phyloP scores from a whole-genome alignment of 768 basidiomycete species.

The Mrakia gelida region DNA sequence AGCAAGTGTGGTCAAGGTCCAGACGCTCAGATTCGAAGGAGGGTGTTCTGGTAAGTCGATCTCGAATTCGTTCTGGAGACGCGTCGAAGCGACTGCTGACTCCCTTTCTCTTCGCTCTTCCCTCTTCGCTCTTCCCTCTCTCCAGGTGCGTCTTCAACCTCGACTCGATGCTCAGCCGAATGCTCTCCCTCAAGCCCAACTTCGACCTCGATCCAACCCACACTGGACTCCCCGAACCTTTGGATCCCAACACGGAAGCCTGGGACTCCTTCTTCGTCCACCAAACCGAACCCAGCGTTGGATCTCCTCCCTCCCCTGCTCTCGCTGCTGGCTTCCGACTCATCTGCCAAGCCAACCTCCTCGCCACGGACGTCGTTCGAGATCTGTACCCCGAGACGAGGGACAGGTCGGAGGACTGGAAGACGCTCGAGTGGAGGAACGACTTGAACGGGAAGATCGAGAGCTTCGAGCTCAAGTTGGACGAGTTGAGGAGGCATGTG shows the following conservation, averaged over 20 bases:
- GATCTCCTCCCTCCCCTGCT: not conserved
- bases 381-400: constrained; percentile 18
- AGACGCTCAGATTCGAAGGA: constrained; percentile 3
- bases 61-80: not conserved
- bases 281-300: not conserved
- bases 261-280: constrained; percentile 1
- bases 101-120: not conserved
- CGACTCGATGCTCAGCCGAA: constrained; percentile 6
- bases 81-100: not conserved
- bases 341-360: constrained; percentile 7
- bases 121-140: not conserved
- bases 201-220: not conserved
- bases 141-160: constrained; percentile 21
- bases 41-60: constrained; percentile 15
- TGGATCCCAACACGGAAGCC: not conserved
- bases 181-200: constrained; percentile 14
- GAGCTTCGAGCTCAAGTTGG: not conserved
- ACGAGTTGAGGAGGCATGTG: not conserved
- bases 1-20: constrained; percentile 11
- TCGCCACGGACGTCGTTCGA: not conserved
- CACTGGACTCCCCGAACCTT: not conserved
- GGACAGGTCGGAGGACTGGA: constrained; percentile 24
- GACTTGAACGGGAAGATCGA: not conserved
- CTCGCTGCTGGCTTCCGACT: not conserved
- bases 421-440: not conserved